phyloP scores from a whole-genome alignment of 495 filamentous ascomycete genomes.

The Wilcoxina mikolae region DNA sequence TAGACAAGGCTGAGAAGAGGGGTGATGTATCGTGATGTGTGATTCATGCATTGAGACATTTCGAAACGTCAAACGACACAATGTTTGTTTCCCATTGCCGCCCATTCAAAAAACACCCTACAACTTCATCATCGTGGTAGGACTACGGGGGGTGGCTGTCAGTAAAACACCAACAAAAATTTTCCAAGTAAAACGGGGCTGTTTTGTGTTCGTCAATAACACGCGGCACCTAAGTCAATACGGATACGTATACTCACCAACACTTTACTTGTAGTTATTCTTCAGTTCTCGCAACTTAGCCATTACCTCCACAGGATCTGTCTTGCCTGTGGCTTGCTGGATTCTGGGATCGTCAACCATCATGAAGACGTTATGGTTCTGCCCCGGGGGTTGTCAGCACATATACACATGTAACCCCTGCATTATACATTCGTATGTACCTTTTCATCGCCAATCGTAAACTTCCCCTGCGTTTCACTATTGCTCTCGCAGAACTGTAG shows the following conservation, averaged over 20 bases:
- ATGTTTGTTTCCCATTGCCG: too few relatives aligned
- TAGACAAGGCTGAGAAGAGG: too few relatives aligned
- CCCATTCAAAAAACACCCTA: too few relatives aligned
- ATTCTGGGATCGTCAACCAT: constrained; percentile 67
- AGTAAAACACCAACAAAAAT: too few relatives aligned
- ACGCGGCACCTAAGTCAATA: too few relatives aligned
- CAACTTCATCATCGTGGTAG: too few relatives aligned
- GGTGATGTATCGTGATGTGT: too few relatives aligned
- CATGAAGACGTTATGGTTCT: constrained; percentile 98
- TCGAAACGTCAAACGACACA: too few relatives aligned
- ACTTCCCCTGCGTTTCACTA: constrained; percentile 82
- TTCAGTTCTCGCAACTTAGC: constrained; percentile 79
- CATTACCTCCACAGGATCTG: constrained; percentile 76
- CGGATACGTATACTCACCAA: neutral
- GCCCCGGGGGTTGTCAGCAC: constrained; percentile 4
- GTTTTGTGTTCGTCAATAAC: too few relatives aligned
- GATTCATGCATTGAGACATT: too few relatives aligned
- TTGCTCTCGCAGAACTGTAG: constrained; percentile 62
- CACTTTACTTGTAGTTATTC: constrained; percentile 56
- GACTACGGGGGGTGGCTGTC: too few relatives aligned
- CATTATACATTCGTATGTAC: constrained; percentile 32
- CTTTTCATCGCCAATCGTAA: constrained; percentile 97
- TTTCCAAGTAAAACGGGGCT: too few relatives aligned
- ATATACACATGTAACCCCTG: neutral
- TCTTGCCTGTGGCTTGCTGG: constrained; percentile 69